Percentiles rank a stretch among this genome's conserved stretches.
Evolutionary conservation across 768 basidiomycete genomes (phyloP).

Genomic region (Mycena sanguinolenta): DNA sequence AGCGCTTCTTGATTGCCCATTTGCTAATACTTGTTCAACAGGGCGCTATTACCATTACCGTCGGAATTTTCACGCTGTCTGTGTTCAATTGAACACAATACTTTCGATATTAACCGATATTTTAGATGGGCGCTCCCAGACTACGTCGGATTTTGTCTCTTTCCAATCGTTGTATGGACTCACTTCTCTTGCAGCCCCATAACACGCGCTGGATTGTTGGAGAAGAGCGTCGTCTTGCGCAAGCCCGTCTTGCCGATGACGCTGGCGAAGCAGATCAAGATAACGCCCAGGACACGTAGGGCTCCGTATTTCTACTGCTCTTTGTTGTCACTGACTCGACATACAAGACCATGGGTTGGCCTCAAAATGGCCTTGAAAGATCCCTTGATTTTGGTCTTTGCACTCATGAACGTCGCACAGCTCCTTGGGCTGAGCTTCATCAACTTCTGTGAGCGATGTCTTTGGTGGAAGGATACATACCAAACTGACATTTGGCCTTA

Average conservation of each 20-base stretch:
- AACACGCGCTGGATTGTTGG: constrained; percentile 73
- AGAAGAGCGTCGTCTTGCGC: constrained; percentile 68
- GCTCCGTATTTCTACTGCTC: constrained; percentile 9
- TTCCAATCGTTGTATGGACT: not conserved
- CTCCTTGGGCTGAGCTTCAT: constrained; percentile 70
- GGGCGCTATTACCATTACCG: constrained; percentile 74
- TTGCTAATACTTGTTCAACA: constrained; percentile 40
- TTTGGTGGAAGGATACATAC: not conserved
- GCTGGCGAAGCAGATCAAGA: constrained; percentile 77
- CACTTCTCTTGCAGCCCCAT: constrained; percentile 55
- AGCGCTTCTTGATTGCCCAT: not conserved
- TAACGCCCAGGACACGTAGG: constrained; percentile 69
- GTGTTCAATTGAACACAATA: constrained; percentile 33
- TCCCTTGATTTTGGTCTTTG: constrained; percentile 65
- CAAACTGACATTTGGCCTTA: not conserved
- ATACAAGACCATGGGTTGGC: constrained; percentile 60
- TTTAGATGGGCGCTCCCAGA: constrained; percentile 72
- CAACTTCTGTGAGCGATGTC: constrained; percentile 58
- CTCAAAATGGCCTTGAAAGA: constrained; percentile 70
- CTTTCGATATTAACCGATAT: not conserved
- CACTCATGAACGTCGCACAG: constrained; percentile 64
- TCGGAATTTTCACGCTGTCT: constrained; percentile 71
- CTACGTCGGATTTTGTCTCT: constrained; percentile 55
- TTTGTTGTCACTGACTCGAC: not conserved
- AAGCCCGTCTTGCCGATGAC: constrained; percentile 76